Percentiles rank a stretch among this genome's conserved stretches.
phyloP scores from a whole-genome alignment of 257 asterid species.

The Petunia secreta region DNA sequence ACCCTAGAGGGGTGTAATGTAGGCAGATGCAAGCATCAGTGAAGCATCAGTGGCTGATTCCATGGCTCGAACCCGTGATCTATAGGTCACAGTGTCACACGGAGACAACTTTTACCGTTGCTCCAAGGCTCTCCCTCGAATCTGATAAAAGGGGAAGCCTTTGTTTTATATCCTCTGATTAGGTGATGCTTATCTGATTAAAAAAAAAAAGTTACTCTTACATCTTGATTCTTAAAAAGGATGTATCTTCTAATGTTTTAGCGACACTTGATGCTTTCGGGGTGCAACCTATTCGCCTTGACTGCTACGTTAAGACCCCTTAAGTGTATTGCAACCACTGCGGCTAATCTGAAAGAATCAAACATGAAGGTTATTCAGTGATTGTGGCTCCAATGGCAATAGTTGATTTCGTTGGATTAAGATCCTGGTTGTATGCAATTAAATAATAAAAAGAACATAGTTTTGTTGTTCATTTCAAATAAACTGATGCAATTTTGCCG shows the following conservation, averaged over 20 bases:
- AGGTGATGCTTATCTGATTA: background rate
- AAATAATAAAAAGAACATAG: background rate
- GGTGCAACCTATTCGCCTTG: background rate
- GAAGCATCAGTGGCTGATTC: too few species aligned
- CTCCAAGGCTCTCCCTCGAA: too few species aligned
- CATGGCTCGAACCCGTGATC: too few species aligned
- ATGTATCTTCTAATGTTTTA: background rate
- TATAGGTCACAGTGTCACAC: too few species aligned
- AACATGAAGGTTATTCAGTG: background rate
- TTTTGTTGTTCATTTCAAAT: background rate
- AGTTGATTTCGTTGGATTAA: background rate
- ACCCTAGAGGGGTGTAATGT: too few species aligned
- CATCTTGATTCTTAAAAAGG: background rate
- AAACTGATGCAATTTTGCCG: background rate
- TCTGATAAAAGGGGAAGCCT: too few species aligned
- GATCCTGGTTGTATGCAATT: background rate
- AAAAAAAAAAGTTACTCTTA: background rate
- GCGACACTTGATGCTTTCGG: background rate
- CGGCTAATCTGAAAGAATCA: background rate
- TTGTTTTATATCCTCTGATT: too few species aligned
- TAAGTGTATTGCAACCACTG: background rate
- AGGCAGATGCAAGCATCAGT: too few species aligned
- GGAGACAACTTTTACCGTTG: too few species aligned
- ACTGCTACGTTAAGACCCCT: background rate
- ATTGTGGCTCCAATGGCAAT: background rate